Conservation (phyloP, 306 rosid genomes). For the Inga laurina region DNA sequence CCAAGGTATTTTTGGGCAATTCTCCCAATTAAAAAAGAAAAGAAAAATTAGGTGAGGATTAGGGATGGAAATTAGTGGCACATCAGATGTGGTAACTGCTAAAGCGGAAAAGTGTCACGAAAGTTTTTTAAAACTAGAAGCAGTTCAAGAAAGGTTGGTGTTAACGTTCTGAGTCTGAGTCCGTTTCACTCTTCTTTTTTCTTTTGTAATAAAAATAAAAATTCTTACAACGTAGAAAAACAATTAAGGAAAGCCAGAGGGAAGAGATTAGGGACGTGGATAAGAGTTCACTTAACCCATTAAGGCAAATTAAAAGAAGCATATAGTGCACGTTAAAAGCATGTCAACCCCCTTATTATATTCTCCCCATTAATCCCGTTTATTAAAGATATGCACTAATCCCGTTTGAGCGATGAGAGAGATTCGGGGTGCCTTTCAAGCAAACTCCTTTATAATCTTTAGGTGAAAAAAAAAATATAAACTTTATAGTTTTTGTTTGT, state of each 20-base stretch:
- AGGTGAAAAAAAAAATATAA: not conserved
- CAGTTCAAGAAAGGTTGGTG: conserved; percentile 42
- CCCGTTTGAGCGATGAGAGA: conserved; percentile 37
- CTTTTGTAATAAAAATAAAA: not conserved
- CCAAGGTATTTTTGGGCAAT: too few relatives aligned
- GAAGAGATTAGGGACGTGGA: not conserved
- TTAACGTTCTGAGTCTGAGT: conserved; percentile 36
- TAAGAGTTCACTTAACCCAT: conserved; percentile 40
- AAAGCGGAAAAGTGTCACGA: conserved; percentile 15
- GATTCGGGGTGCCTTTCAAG: conserved; percentile 46
- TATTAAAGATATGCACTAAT: conserved; percentile 38
- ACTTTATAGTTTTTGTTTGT: not conserved
- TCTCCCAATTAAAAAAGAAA: not conserved
- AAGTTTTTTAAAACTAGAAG: conserved; percentile 30
- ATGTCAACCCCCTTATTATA: conserved; percentile 35
- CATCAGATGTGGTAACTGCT: conserved; percentile 33
- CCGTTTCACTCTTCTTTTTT: conserved; percentile 33
- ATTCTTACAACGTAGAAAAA: not conserved
- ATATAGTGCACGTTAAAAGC: conserved; percentile 58
- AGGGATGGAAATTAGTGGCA: conserved; percentile 35
- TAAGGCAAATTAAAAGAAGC: conserved; percentile 42
- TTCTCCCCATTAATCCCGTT: conserved; percentile 11
- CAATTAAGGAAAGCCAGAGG: not conserved
- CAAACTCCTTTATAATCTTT: conserved; percentile 30
- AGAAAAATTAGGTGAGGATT: conserved; percentile 39